Conservation (phyloP, 73 alveolate genomes). For the Paramecium pentaurelia region DNA sequence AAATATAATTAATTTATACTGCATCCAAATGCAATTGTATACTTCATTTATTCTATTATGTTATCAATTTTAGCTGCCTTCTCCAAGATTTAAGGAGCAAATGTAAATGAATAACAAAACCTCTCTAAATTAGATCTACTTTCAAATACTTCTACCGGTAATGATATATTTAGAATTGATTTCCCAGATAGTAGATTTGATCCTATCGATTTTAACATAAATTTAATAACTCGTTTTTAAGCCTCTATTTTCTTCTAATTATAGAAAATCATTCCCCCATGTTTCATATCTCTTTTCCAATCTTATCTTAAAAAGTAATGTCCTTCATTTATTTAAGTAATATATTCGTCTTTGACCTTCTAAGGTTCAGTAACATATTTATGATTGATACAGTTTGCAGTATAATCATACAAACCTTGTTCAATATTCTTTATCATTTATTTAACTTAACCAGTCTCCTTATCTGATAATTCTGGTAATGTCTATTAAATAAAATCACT, state of each 20-base stretch:
- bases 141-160: constrained; percentile 81
- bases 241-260: constrained; percentile 49
- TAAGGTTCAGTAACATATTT: constrained; percentile 26
- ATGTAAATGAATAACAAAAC: constrained; percentile 60
- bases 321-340: constrained; percentile 16
- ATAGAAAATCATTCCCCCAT: constrained; percentile 52
- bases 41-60: constrained; percentile 69
- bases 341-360: constrained; percentile 28
- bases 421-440: constrained; percentile 28
- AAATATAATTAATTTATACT: constrained; percentile 48
- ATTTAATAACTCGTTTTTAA: constrained; percentile 69
- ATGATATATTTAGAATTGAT: constrained; percentile 69
- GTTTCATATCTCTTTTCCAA: constrained; percentile 54
- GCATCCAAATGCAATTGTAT: constrained; percentile 64
- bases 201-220: constrained; percentile 73
- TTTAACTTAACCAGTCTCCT: background rate
- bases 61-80: constrained; percentile 72
- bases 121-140: constrained; percentile 74
- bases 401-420: background rate
- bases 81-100: constrained; percentile 69
- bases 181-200: constrained; percentile 74
- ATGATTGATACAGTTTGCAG: background rate
- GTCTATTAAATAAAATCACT: background rate
- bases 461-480: constrained; percentile 8
- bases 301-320: constrained; percentile 55